Base-by-base conservation (phyloP, 148 eudicot species). In the Heliamphora exappendiculata region DNA sequence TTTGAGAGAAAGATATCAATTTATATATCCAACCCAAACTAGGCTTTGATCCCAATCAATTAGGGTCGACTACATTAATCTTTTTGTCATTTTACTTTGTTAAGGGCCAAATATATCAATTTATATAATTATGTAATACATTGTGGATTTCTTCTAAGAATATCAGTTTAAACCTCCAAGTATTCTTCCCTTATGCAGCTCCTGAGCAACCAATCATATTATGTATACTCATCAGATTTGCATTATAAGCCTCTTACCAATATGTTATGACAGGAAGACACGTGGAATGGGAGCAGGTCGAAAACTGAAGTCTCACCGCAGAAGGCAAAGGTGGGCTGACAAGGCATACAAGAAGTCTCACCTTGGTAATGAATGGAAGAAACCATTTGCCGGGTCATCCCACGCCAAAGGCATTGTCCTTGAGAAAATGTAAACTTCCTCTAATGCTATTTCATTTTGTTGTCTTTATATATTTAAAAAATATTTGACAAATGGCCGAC, bases 351-450 rank as follows among this genome's bases (percentile, higher is more conserved):
- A 93, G 88, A 93, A 93, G 81, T 93, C 98, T 11, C 92, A 93
- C 68, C 94, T 91, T 60, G 98, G 97, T 0, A 93, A 93, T 60
- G 98, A 93, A 60, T 93, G 98, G 98, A 91, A 91, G 88, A 93
- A 93, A 72, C 97, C 98, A 0, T 93, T 93, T 67, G 88, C 94
- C 66, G 98, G 98, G 1, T 93, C 97, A 39, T 93, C 98, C 29
- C 98, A 93, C 47, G 98, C 97, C 28, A 93, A 93, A 70, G 98
- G 98, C 66, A 93, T 93, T 82, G 97, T 93, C 45, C 91, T 93
- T 37, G 98, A 93, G 81, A 93, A 93, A 80, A 93, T 93, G 98
- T 93, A 80, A 70, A 84, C 20, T 26, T 36, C 11, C 20, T 16
- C 10, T n/a, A 0, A 29, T 72, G 31, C 37, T 29, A 19, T 19